Percentiles rank a stretch among this genome's conserved stretches.
Conservation (phyloP, 495 filamentous ascomycete genomes). For the Penicillium angulare region DNA sequence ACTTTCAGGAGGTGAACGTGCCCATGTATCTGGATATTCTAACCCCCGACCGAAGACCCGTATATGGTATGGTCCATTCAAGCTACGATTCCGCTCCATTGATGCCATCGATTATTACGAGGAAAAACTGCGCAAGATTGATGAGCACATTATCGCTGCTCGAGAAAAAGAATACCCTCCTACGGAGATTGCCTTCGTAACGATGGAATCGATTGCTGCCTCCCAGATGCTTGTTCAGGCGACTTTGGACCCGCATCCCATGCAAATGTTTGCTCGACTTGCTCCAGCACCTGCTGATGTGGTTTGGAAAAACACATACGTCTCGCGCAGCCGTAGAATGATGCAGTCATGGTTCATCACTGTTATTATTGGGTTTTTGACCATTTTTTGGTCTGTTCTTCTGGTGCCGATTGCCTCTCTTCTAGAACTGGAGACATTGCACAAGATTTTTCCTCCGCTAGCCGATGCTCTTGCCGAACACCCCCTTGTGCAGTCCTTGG, state of each 20-base stretch:
- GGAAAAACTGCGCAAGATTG: constrained; percentile 76
- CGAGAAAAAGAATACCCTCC: constrained; percentile 76
- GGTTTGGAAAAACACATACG: constrained; percentile 89
- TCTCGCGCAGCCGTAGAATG: constrained; percentile 72
- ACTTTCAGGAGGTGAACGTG: constrained; percentile 43
- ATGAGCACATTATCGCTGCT: constrained; percentile 69
- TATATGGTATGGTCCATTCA: constrained; percentile 78
- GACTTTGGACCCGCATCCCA: constrained; percentile 82
- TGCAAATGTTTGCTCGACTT: constrained; percentile 77
- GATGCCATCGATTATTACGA: constrained; percentile 95
- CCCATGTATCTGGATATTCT: constrained; percentile 37
- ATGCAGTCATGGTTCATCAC: constrained; percentile 79
- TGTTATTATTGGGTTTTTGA: constrained; percentile 72
- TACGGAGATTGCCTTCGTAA: constrained; percentile 87
- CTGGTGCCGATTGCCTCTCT: constrained; percentile 77
- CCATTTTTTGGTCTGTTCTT: constrained; percentile 85
- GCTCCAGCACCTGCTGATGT: constrained; percentile 88
- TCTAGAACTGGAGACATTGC: constrained; percentile 74
- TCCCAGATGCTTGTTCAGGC: constrained; percentile 94
- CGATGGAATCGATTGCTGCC: constrained; percentile 92
- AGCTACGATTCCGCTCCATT: constrained; percentile 66
- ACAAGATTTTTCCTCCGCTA: constrained; percentile 67
- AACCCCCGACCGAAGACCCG: constrained; percentile 64
- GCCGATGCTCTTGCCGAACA: constrained; percentile 64
- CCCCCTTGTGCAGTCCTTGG: constrained; percentile 66